These are phyloP conservation scores for Parsonsia alboflavescens DNA, from an alignment of 257 asterid genomes.

Conservation along the genomic window DNA sequence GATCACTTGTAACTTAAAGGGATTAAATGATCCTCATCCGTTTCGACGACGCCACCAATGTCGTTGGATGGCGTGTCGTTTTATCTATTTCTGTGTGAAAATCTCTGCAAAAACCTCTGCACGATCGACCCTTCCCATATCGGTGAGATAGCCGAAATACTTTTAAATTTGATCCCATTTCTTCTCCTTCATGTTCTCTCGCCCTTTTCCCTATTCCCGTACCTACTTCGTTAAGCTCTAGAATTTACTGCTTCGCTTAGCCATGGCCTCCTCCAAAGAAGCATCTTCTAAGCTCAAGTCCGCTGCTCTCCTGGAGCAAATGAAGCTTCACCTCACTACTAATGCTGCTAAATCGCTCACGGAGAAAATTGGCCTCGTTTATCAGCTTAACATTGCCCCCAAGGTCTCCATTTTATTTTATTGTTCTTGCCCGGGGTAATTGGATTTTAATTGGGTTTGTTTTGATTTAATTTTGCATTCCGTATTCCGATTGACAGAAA, in stretches of 20 bases:
- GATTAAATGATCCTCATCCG: background rate
- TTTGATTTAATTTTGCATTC: background rate
- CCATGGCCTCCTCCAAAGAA: conserved; percentile 13
- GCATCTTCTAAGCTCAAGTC: conserved; percentile 49
- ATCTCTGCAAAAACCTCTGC: background rate
- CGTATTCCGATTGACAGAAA: conserved; percentile 38
- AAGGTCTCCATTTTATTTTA: conserved; percentile 42
- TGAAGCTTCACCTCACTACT: conserved; percentile 75
- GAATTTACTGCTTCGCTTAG: background rate
- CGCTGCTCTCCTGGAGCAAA: conserved; percentile 73
- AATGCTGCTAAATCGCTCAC: conserved; percentile 70
- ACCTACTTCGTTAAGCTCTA: background rate
- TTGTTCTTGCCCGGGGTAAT: background rate
- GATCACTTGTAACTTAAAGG: no score
- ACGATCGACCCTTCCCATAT: background rate
- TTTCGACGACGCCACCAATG: background rate
- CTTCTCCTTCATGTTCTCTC: background rate
- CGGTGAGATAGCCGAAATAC: background rate
- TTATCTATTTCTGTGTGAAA: background rate
- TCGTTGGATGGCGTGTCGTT: conserved; percentile 18
- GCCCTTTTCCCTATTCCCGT: background rate
- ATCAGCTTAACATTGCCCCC: conserved; percentile 90
- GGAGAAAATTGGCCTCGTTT: conserved; percentile 80
- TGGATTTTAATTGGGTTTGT: background rate
- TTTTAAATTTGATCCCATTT: background rate